Evolutionary conservation across 75 land plant genomes (phyloP), one percentile per base, ranked within the genome.

Genomic region (Sequoia sempervirens): DNA sequence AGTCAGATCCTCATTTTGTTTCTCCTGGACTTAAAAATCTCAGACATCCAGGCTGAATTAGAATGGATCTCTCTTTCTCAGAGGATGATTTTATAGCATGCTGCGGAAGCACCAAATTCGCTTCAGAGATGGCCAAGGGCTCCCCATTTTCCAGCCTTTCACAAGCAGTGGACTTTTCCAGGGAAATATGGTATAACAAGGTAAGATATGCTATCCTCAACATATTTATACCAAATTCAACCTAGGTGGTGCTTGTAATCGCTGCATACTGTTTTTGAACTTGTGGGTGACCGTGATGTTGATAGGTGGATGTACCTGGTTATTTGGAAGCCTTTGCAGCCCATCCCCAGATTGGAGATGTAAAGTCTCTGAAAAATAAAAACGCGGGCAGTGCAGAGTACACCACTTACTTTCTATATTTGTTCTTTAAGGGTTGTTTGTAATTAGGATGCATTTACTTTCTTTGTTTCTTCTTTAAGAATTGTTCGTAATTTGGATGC

Each of bases 311-410:
- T 84, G 90, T 96, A 11, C 83, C 84, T 81, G 99, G 98, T 50
- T 97, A 94, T 96, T 79, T 97, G 52, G 95, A 97, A 83, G 98
- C 98, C 20, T 97, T 97, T 83, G 84, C 95, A 11, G 98, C 93
- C 81, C 98, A 97, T 87, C 99, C 98, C 13, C 90, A 85, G 83
- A 97, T 97, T 66, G 99, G 99, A 18, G 84, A 90, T 52, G 79
- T 84, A 3, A 79, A 89, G 28, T 82, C 93, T 34, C 38, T 83
- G 9, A 69, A 28, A 28, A 86, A 83, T 47, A 81, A 78, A n/a
- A 79, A n/a, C 61, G 47, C 75, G 18, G 73, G 86, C 66, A 90
- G 87, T 75, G 87, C 90, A 61, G 84, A 87, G 93, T 92, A 30
- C 50, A 83, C 41, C 72, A 58, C 83, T 54, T 83, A 34, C 50